These are phyloP conservation scores for Ophiostoma ips DNA, from an alignment of 2,329 filamentous ascomycete genomes.

Conservation along the genomic window DNA sequence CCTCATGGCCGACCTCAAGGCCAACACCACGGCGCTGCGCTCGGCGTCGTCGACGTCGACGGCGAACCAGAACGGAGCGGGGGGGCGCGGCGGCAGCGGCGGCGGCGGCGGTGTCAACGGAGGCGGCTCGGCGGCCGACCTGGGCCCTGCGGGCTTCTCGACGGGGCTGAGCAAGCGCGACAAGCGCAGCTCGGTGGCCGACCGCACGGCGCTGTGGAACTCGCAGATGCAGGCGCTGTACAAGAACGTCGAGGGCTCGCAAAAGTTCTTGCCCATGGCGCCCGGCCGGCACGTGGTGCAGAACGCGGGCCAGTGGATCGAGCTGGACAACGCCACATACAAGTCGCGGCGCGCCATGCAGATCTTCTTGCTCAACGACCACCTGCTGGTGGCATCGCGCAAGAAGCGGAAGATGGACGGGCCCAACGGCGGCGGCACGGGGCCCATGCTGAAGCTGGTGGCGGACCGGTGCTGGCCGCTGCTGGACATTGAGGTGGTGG, in stretches of 20 bases:
- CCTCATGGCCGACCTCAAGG: conserved; percentile 84
- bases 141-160: conserved; percentile 35
- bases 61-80: conserved; percentile 16
- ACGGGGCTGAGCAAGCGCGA: conserved; percentile 51
- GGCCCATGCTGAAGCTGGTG: conserved; percentile 60
- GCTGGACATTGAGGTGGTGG: conserved; percentile 82
- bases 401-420: conserved; percentile 84
- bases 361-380: conserved; percentile 86
- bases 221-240: conserved; percentile 70
- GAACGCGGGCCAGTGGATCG: conserved; percentile 87
- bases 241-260: conserved; percentile 94
- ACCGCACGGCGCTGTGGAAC: conserved; percentile 53
- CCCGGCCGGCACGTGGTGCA: conserved; percentile 87
- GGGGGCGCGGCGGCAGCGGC: conserved; percentile 17
- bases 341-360: conserved; percentile 82
- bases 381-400: conserved; percentile 76
- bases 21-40: conserved; percentile 54
- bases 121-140: conserved; percentile 28
- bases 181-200: conserved; percentile 78
- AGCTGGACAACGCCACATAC: conserved; percentile 94
- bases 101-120: background rate
- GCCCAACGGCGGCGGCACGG: conserved; percentile 28
- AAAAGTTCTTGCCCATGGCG: conserved; percentile 86
- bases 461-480: conserved; percentile 92
- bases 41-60: conserved; percentile 37